Evolutionary conservation across 2,329 filamentous ascomycete genomes (phyloP), one percentile per base, ranked within the genome.

Genomic region (Cryoendolithus antarcticus): DNA sequence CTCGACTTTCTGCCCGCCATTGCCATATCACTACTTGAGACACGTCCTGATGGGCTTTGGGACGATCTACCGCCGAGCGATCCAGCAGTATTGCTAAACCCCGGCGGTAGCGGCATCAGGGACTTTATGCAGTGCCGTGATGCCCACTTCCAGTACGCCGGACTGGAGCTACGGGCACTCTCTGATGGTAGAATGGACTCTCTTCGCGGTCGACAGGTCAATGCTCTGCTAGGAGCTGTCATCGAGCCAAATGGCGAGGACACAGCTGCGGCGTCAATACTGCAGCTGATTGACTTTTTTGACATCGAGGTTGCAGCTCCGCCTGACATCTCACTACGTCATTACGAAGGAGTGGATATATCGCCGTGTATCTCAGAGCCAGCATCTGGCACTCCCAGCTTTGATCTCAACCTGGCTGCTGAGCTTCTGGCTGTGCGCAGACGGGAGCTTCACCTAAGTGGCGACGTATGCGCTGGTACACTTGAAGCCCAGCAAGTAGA

Each of bases 261-360:
- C 4, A 66, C 82, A 30, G 64, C 69, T 21, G 82, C 86, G 42
- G 72, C 80, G 1, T 86, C 82, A 3, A 73, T 96, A 4, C 94
- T 96, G 53, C 86, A 95, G 48, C 71, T 96, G 12, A 91, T 93
- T 52, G 91, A 98, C 61, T 96, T 96, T 53, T 73, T 91, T 57
- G 78, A 83, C 44, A 60, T 81, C 8, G 69, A 74, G 35, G 66
- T 78, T 30, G 60, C 63, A 1, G 58, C 60, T 41, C 55, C 70
- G 2, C 59, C 72, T 2, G 49, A 51, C n/a, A 47, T 52, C 19
- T 75, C 77, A 4, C 63, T 82, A 12, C 62, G 67, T 31, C 74
- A 74, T 44, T 80, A 88, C 44, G 64, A 65, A 11, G 77, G 78
- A 32, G 58, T 93, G 13, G 77, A 88, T 47, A 62, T 93, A 35